Conservation (phyloP, 164 flowering plant species). For the Vitis riparia region DNA sequence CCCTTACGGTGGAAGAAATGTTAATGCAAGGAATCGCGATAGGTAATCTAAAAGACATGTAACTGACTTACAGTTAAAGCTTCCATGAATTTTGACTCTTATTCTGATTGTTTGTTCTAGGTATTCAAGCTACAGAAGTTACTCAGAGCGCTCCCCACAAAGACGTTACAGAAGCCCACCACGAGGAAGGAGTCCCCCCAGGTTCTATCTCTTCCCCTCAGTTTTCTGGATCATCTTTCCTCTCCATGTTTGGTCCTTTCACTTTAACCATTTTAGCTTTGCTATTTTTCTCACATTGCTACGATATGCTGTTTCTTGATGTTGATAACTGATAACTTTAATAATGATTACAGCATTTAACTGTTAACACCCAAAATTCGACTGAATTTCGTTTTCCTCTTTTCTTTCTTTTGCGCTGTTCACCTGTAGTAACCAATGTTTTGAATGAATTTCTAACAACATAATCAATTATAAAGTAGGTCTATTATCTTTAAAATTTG, state of each 20-base stretch:
- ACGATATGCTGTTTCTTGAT: too few relatives aligned
- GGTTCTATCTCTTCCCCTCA: conserved; percentile 34
- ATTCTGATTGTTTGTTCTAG: conserved; percentile 11
- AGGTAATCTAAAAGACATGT: conserved; percentile 38
- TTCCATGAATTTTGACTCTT: conserved; percentile 5
- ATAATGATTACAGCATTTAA: too few relatives aligned
- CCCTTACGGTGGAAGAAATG: conserved; percentile 54
- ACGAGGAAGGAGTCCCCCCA: conserved; percentile 69
- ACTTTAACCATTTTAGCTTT: background rate
- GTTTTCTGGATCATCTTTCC: too few relatives aligned
- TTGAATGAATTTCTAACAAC: too few relatives aligned
- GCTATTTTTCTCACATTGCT: background rate
- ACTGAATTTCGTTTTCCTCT: too few relatives aligned
- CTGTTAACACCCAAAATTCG: too few relatives aligned
- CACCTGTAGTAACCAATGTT: too few relatives aligned
- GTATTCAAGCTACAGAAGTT: conserved; percentile 55
- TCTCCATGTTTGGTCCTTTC: background rate
- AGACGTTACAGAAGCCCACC: conserved; percentile 54
- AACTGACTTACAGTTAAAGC: background rate
- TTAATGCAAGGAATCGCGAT: conserved; percentile 45
- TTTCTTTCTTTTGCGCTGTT: too few relatives aligned
- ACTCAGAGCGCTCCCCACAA: conserved; percentile 52
- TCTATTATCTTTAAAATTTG: too few relatives aligned
- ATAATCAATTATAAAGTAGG: too few relatives aligned
- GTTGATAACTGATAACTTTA: too few relatives aligned